These are phyloP conservation scores for Claviceps lovelessii DNA, from an alignment of 2,329 filamentous ascomycete genomes.

Conservation along the genomic window DNA sequence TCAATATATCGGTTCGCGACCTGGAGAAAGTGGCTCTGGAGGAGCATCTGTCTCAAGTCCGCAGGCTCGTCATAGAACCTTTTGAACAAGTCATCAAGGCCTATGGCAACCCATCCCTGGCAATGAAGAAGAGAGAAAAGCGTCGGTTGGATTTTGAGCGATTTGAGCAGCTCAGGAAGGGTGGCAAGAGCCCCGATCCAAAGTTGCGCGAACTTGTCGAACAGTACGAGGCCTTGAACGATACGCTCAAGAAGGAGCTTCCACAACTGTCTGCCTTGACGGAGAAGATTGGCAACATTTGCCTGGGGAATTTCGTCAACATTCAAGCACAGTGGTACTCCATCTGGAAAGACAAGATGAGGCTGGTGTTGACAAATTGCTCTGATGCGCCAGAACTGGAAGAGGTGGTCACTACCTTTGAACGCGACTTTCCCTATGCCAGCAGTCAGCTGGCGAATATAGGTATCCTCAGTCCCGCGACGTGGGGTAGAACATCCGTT, in stretches of 20 bases:
- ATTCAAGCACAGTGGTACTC: constrained; percentile 74
- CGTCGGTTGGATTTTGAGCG: constrained; percentile 80
- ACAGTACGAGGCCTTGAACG: constrained; percentile 81
- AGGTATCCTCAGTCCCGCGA: constrained; percentile 64
- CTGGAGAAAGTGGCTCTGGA: constrained; percentile 71
- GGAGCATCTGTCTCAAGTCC: constrained; percentile 61
- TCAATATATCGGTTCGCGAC: constrained; percentile 76
- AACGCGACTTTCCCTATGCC: constrained; percentile 61
- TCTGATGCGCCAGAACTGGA: constrained; percentile 48
- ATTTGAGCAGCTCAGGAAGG: constrained; percentile 60
- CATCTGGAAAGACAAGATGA: constrained; percentile 73
- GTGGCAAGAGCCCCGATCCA: constrained; percentile 74
- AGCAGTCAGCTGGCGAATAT: constrained; percentile 59
- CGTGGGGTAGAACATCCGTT: constrained; percentile 41
- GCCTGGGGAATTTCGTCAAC: constrained; percentile 68
- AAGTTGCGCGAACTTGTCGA: constrained; percentile 74
- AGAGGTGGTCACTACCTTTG: constrained; percentile 66
- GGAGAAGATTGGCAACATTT: constrained; percentile 69
- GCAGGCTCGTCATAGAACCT: constrained; percentile 72
- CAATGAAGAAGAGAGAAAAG: constrained; percentile 91
- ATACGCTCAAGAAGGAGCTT: constrained; percentile 83
- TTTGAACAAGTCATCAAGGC: constrained; percentile 65
- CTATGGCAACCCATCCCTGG: constrained; percentile 69
- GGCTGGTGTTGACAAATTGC: constrained; percentile 53
- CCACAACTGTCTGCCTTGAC: constrained; percentile 72